Percentiles rank a stretch among this genome's conserved stretches.
Conservation (phyloP, 257 asterid genomes). For the Phtheirospermum japonicum region DNA sequence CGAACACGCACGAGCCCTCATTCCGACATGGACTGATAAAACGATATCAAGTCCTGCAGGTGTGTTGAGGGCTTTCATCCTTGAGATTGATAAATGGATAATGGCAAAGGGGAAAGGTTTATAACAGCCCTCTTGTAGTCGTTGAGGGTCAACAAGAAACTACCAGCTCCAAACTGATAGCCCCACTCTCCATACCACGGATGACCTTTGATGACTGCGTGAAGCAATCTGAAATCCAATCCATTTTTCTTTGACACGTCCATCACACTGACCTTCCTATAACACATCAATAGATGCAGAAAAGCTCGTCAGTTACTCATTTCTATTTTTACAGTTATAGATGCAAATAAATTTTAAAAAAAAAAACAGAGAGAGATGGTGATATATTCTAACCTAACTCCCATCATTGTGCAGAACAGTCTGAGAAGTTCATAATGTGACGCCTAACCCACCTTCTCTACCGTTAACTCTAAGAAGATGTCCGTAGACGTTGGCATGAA, state of each 20-base stretch:
- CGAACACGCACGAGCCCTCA: conserved; percentile 65
- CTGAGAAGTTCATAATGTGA: conserved; percentile 85
- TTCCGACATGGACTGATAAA: no score
- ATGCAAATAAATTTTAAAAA: not conserved
- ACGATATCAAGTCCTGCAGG: no score
- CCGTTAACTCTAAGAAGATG: conserved; percentile 97
- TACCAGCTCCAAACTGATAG: conserved; percentile 86
- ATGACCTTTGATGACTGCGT: conserved; percentile 67
- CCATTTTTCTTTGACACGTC: conserved; percentile 98
- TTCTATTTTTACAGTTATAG: not conserved
- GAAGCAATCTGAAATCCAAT: no score
- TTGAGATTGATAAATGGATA: conserved; percentile 61
- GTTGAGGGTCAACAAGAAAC: conserved; percentile 60
- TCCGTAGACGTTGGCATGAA: conserved; percentile 87
- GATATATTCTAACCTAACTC: conserved; percentile 58
- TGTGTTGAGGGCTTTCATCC: conserved; percentile 76
- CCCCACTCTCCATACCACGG: conserved; percentile 99
- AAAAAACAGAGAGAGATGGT: no score
- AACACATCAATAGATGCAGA: not conserved
- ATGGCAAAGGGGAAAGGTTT: conserved; percentile 58
- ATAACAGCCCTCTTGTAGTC: conserved; percentile 58
- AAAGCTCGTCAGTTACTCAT: conserved; percentile 22
- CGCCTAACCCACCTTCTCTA: conserved; percentile 93
- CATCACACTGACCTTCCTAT: conserved; percentile 89
- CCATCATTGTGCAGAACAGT: conserved; percentile 70